Base-by-base conservation (phyloP, 2,329 filamentous ascomycete species). In the Penicillium sp. region DNA sequence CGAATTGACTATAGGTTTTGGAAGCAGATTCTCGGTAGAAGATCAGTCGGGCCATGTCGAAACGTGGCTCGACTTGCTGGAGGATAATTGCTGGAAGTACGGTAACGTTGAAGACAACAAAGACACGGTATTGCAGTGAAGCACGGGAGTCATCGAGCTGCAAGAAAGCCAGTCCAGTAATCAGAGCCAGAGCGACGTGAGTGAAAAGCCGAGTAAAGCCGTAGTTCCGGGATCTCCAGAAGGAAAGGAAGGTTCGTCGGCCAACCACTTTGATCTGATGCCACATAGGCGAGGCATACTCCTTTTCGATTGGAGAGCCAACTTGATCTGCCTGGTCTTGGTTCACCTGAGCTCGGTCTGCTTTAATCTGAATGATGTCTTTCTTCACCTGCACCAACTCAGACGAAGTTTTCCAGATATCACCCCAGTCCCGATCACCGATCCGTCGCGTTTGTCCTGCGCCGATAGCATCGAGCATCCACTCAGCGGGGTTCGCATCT, bases 191-290 rank as follows among this genome's bases (percentile, higher is more conserved):
- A 59, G 87, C 84, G 58, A 93, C 79, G 71, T 96, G 91, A 70
- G 90, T 93, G 80, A 93, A 96, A 19, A 96, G 79, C 19, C 91
- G 85, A 0, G 91, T 96, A 74, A 96, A 95, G 52, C 91, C 87
- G 72, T 96, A 96, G 77, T 96, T 92, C 35, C 90, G 90, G 2
- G 89, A 90, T 43, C 92, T 84, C 90, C 90, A 96, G 79, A 90
- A 93, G 0, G 90, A 83, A 3, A 91, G 79, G 72, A 91, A 89
- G 62, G 88, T 91, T 56, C 93, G 87, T 56, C 78, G 81, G 64
- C 86, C 83, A 29, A 96, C 91, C 2, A 90, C 76, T 74, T 86
- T 88, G 72, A 96, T 84, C 79, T 96, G 93, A 72, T 92, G 90
- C 76, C 78, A 79, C 9, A 92, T 74, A 0, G 93, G 90, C 0